Base-by-base conservation (phyloP, 106 monocot genomes). In the Gastrodia elata region DNA sequence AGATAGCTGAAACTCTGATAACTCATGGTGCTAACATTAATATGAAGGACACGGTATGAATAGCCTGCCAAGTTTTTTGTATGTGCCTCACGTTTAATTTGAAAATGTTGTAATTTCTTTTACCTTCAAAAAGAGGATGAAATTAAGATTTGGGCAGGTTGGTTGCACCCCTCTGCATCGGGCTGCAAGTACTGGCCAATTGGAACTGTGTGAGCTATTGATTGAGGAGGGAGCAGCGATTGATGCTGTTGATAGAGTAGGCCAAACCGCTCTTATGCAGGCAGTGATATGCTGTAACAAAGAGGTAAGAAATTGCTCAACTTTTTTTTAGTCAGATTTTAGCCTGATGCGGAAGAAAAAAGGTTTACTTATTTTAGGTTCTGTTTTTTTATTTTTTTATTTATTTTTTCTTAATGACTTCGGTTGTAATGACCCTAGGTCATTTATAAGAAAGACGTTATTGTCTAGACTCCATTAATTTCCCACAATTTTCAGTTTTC, bases 161-260 rank as follows among this genome's bases (percentile, higher is more conserved):
- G 97, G 97, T n/a, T 97, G 97, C 73, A 91, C 90, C 15, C 86
- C 97, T 32, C 72, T 97, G 32, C 97, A 97, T 75, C 73, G 97
- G 41, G 93, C 97, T 57, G 90, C 97, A 58, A 91, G 93, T 75
- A 93, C 90, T 8, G 97, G 97, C 7, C 83, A 85, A 42, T 61
- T 81, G 24, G 93, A 88, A 43, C n/a, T 93, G 67, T 93, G 92
- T 78, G 97, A 97, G 74, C 74, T 90, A n/a, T 75, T 97, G 71
- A 90, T 97, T 70, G 97, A 97, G 75, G 92, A 97, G 84, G 97
- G 97, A 58, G 92, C 93, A 20, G 88, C 88, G 2, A 68, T 97
- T 71, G 97, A 97, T 79, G 81, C 88, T 74, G 68, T 77, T 72
- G 97, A 97, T 61, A 86, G 71, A 74, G 68, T 65, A 73, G 92